Evolutionary conservation across 2,329 filamentous ascomycete species (phyloP).

Genomic region (Dothiorella sarmentorum): DNA sequence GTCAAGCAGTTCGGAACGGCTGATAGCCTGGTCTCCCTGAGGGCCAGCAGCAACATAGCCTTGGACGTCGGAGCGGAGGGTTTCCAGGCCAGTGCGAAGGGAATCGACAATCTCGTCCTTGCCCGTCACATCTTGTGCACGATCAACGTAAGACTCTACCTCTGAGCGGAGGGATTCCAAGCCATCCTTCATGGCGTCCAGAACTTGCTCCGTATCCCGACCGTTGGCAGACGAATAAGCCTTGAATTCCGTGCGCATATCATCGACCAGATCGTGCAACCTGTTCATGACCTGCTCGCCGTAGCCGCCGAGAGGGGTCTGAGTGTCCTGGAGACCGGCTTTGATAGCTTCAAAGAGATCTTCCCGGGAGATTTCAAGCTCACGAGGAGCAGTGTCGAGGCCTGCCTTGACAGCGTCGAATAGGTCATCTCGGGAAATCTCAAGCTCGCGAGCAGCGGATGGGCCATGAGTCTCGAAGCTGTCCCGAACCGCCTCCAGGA

Average conservation of each 20-base stretch:
- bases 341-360: slow-evolving; percentile 56
- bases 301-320: slow-evolving; percentile 44
- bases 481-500: slow-evolving; percentile 58
- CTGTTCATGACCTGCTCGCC: slow-evolving; percentile 59
- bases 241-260: slow-evolving; percentile 65
- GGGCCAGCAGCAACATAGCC: slow-evolving; percentile 46
- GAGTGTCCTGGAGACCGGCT: slow-evolving; percentile 49
- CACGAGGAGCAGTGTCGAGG: slow-evolving; percentile 24
- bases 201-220: slow-evolving; percentile 79
- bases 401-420: slow-evolving; percentile 52
- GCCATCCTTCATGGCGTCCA: slow-evolving; percentile 84
- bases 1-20: slow-evolving; percentile 44
- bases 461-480: slow-evolving; percentile 50
- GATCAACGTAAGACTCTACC: slow-evolving; percentile 78
- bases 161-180: slow-evolving; percentile 75
- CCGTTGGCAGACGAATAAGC: slow-evolving; percentile 76
- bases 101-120: slow-evolving; percentile 77
- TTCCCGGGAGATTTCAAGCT: slow-evolving; percentile 47
- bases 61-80: slow-evolving; percentile 60
- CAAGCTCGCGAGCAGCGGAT: slow-evolving; percentile 40
- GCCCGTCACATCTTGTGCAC: slow-evolving; percentile 62
- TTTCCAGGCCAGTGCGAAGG: slow-evolving; percentile 62
- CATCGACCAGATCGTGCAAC: slow-evolving; percentile 57
- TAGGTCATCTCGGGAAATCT: slow-evolving; percentile 50
- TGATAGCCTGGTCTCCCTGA: slow-evolving; percentile 39